Conservation (phyloP, 2,329 filamentous ascomycete genomes). For the Beauveria medogensis region DNA sequence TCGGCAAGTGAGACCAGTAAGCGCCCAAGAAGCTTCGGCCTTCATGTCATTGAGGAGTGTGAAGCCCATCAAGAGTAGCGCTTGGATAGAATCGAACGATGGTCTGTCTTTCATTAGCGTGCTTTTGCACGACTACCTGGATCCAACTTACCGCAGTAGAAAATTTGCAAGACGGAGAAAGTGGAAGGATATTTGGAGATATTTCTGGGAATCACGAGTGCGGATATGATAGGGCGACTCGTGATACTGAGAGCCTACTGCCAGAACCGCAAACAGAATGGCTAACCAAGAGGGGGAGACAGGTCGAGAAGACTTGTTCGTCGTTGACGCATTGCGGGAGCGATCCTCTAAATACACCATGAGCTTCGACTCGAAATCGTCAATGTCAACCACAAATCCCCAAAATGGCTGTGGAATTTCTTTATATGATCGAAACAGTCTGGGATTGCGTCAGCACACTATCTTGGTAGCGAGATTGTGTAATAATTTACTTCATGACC, state of each 20-base stretch:
- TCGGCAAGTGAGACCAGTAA: conserved; percentile 55
- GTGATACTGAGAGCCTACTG: conserved; percentile 58
- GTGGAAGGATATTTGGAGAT: conserved; percentile 57
- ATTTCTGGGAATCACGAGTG: conserved; percentile 51
- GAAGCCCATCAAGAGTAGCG: conserved; percentile 53
- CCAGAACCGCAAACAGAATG: conserved; percentile 56
- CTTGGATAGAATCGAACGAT: conserved; percentile 58
- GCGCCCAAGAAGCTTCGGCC: conserved; percentile 58
- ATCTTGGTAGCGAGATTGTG: neutral
- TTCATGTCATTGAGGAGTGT: conserved; percentile 63
- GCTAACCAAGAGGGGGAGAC: conserved; percentile 59
- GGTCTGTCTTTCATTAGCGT: conserved; percentile 32
- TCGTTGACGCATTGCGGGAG: conserved; percentile 44
- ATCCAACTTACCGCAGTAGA: conserved; percentile 39
- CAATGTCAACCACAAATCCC: conserved; percentile 59
- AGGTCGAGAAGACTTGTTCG: conserved; percentile 37
- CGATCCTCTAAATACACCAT: conserved; percentile 60
- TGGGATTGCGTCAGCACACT: conserved; percentile 19
- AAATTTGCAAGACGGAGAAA: conserved; percentile 58
- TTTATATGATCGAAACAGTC: conserved; percentile 58
- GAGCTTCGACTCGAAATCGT: conserved; percentile 55
- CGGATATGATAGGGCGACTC: conserved; percentile 56
- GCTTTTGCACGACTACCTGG: neutral
- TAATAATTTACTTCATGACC: conserved; percentile 52
- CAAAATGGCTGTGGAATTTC: conserved; percentile 61